These are phyloP conservation scores for Diaporthe sp. DNA, from an alignment of 2,329 filamentous ascomycete genomes.

Conservation along the genomic window DNA sequence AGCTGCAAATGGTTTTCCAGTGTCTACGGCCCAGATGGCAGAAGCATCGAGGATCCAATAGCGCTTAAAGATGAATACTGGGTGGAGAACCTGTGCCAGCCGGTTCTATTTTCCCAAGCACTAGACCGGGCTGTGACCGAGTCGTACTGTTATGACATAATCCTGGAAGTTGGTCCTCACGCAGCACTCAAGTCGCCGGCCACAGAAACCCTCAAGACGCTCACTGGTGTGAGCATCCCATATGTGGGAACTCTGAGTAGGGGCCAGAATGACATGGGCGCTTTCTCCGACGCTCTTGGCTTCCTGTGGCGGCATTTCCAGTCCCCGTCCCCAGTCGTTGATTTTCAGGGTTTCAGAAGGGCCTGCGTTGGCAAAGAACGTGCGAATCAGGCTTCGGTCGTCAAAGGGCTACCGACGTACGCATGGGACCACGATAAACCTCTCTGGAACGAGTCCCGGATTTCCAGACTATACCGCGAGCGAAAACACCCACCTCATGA, in stretches of 20 bases:
- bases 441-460: slow-evolving; percentile 27
- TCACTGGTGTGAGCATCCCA: slow-evolving; percentile 10
- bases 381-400: not conserved
- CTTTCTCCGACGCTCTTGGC: slow-evolving; percentile 10
- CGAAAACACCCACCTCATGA: not conserved
- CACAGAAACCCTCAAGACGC: slow-evolving; percentile 48
- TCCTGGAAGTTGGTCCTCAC: slow-evolving; percentile 51
- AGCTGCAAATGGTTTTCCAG: slow-evolving; percentile 46
- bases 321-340: not conserved
- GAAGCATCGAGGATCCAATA: too few relatives aligned
- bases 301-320: slow-evolving; percentile 42
- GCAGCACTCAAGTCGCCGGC: slow-evolving; percentile 55
- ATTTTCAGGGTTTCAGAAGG: too few relatives aligned
- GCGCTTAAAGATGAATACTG: slow-evolving; percentile 40
- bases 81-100: slow-evolving; percentile 42
- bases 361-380: not conserved
- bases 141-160: slow-evolving; percentile 28
- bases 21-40: not conserved
- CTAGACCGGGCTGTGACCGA: not conserved
- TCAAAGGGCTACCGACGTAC: slow-evolving; percentile 37
- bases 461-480: slow-evolving; percentile 3
- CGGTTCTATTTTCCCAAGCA: slow-evolving; percentile 45
- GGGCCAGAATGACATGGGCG: not conserved
- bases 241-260: not conserved
- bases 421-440: slow-evolving; percentile 34